A percentile compares a stretch with the other conserved stretches of the same genome.
These are phyloP conservation scores for Teratosphaeria viscida DNA, from an alignment of 2,329 filamentous ascomycete species.

Conservation along the genomic window DNA sequence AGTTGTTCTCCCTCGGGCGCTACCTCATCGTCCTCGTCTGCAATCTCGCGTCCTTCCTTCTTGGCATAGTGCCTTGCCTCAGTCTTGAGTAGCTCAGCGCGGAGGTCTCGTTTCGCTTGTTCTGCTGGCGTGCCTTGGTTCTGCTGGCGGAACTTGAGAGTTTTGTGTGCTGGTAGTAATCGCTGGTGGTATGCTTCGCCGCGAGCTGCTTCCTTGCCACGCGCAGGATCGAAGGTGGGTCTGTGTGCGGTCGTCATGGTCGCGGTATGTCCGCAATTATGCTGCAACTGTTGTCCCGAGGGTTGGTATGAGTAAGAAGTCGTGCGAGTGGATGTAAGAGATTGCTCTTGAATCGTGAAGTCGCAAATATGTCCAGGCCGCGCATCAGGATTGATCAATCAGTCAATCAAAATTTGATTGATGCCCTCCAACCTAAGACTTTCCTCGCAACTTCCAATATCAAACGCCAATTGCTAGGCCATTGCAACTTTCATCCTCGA, in stretches of 20 bases:
- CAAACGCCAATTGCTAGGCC: neutral
- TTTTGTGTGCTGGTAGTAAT: slow-evolving; percentile 84
- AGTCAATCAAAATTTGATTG: neutral
- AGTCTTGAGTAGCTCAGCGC: slow-evolving; percentile 78
- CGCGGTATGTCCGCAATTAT: neutral
- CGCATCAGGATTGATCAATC: neutral
- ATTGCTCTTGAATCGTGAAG: neutral
- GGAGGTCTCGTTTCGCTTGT: slow-evolving; percentile 61
- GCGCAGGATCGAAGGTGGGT: slow-evolving; percentile 92
- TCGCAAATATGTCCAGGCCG: neutral
- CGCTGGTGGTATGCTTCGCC: slow-evolving; percentile 94
- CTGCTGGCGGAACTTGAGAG: slow-evolving; percentile 80
- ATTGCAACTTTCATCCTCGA: neutral
- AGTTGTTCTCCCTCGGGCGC: slow-evolving; percentile 18
- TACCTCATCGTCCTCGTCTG: slow-evolving; percentile 24
- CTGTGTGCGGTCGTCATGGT: slow-evolving; percentile 53
- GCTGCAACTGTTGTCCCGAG: neutral
- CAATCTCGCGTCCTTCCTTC: slow-evolving; percentile 52
- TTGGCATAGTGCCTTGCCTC: slow-evolving; percentile 83
- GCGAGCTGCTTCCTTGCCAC: slow-evolving; percentile 87
- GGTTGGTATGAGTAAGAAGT: neutral
- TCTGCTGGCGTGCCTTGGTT: slow-evolving; percentile 82
- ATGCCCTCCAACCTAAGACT: neutral
- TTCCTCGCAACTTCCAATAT: neutral
- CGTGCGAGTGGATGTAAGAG: neutral